Conservation (phyloP, 2,329 filamentous ascomycete species). For the Macrophomina pseudophaseolina region DNA sequence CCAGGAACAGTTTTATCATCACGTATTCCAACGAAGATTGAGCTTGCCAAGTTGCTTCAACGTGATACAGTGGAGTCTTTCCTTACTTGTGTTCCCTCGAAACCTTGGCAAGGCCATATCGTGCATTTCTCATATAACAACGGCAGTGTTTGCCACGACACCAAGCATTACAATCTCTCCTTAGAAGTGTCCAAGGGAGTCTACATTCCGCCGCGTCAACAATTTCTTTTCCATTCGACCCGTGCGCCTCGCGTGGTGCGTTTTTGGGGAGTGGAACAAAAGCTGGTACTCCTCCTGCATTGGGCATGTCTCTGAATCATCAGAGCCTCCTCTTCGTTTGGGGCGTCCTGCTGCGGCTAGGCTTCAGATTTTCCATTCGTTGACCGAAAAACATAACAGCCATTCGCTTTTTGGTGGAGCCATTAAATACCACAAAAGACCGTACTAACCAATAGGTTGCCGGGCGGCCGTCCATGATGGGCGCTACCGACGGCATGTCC, state of each 20-base stretch:
- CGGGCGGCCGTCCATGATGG: conserved; percentile 14
- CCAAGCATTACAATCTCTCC: conserved; percentile 26
- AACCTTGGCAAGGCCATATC: conserved; percentile 1
- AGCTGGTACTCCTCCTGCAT: not conserved
- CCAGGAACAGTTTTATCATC: no score
- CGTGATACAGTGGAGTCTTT: not conserved
- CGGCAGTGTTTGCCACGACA: not conserved
- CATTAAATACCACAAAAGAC: not conserved
- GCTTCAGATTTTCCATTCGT: not conserved
- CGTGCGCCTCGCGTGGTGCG: not conserved
- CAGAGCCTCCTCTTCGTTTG: not conserved
- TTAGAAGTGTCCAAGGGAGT: conserved; percentile 2
- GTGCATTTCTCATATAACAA: not conserved
- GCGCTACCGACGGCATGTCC: not conserved
- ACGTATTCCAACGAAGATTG: no score
- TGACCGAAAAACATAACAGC: not conserved
- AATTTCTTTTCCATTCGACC: not conserved
- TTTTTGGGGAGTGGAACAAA: conserved; percentile 11
- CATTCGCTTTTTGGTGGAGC: not conserved
- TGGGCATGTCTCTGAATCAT: not conserved
- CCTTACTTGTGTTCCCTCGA: conserved; percentile 11
- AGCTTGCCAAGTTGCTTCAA: not conserved
- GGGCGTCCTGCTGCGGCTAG: not conserved
- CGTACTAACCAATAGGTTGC: conserved; percentile 2
- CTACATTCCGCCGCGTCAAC: conserved; percentile 27